Base-by-base conservation (phyloP, 2,329 filamentous ascomycete species). In the Fusarium palustre region DNA sequence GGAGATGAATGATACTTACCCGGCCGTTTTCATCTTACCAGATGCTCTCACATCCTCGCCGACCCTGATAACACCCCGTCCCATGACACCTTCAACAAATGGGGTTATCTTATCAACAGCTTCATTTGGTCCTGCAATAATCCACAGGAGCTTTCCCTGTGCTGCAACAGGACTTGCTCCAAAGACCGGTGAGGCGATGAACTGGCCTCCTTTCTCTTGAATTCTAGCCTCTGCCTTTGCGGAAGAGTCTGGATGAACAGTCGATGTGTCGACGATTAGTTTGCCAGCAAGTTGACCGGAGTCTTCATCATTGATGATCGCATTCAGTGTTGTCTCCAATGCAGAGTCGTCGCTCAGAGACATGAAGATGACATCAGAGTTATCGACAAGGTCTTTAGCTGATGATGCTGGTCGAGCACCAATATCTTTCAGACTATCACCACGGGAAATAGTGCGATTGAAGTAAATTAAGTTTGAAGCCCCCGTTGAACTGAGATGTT, bases 81-180 rank as follows among this genome's bases (percentile, higher is more conserved):
- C 77, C 74, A 82, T 79, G 0, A 84, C 79, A 22, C 79, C 81
- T 13, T 78, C 75, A 0, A 86, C 66, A 28, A 79, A 80, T 0
- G 84, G 82, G 0, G 60, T 71, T 10, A 85, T 75, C 0, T 64
- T 59, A 7, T 77, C 48, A 0, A 83, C 73, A 2, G 81, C 80
- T 7, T 66, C 59, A 0, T 73, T 48, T 0, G 82, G 77, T 0
- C 84, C 85, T 0, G 83, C 83, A 8, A 84, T 63, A 0, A 83
- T 79, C 55, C 84, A 81, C n/a, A 87, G 74, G 2, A 86, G 75
- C 41, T 81, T 76, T 1, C 83, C 84, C 18, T 81, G 73, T 1
- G 77, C 78, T 1, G 85, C 85, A n/a, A 84, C 78, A 0, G 83
- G 80, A 1, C 83, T 84, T 5, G 83, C 83, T 9, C 85, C 85